Evolutionary conservation across 306 rosid species (phyloP), one percentile per base, ranked within the genome.

Genomic region (Trifolium subterraneum): DNA sequence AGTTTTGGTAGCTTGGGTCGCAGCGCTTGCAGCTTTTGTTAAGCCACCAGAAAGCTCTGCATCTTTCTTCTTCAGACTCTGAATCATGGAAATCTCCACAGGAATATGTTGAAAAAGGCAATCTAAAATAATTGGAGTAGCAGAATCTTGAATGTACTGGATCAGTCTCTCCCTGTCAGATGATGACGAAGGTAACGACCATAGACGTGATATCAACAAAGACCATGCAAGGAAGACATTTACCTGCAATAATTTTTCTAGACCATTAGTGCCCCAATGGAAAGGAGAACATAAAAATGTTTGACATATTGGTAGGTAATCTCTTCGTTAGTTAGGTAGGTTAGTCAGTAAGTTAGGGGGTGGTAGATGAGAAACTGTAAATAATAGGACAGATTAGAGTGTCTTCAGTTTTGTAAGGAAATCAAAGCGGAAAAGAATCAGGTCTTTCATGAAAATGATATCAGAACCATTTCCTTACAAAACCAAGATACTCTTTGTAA

Each of bases 51-150:
- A 86, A 71, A 86, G 87, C 70, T 79, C 90, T 54, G 67, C 66
- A 36, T 86, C 94, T 87, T 86, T 94, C 89, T 88, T 92, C 90
- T 86, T 94, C 79, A 88, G 83, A 82, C 39, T 78, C 63, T 82
- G 86, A 68, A 83, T 70, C 68, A 56, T 55, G 71, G 83, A 80
- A 67, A 75, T 72, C 68, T 90, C 96, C 1, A 91, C 73, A 76
- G 95, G 95, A 69, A 94, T 88, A 80, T 91, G 92, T 87, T 94
- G 97, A 81, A 94, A 91, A 80, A 94, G 85, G 84, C 96, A 94
- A 86, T 91, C 93, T 84, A 94, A 72, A 76, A 91, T 86, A 65
- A 70, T 81, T 29, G 92, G 82, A 68, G 81, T 88, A 72, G 93
- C 91, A 64, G 88, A 87, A 67, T 88, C 91, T 83, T 91, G 98